Conservation (phyloP, 257 asterid species). For the Penstemon newberryi region DNA sequence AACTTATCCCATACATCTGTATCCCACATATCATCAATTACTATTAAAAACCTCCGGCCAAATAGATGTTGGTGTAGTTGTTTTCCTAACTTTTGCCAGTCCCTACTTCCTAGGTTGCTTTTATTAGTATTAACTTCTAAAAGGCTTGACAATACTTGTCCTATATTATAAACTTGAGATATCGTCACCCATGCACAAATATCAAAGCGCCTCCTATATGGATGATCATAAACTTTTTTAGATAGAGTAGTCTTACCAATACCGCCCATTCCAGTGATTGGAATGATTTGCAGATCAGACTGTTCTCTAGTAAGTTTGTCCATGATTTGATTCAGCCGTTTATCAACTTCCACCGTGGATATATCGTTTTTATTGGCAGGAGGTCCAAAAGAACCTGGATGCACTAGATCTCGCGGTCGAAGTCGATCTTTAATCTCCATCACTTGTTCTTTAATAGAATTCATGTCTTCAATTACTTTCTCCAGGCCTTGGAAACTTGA, state of each 20-base stretch:
- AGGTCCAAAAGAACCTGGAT: not conserved
- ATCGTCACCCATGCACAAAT: slow-evolving; percentile 25
- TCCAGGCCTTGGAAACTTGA: not conserved
- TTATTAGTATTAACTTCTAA: not conserved
- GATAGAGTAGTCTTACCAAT: slow-evolving; percentile 40
- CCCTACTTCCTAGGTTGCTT: too few species aligned
- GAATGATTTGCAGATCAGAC: not conserved
- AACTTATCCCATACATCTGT: slow-evolving; percentile 3
- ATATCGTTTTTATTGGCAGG: not conserved
- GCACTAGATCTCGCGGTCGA: not conserved
- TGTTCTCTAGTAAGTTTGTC: not conserved
- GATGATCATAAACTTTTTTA: slow-evolving; percentile 7
- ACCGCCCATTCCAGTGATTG: slow-evolving; percentile 31
- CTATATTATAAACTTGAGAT: slow-evolving; percentile 15
- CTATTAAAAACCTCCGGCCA: slow-evolving; percentile 13
- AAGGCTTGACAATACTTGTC: not conserved
- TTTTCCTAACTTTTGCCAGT: not conserved
- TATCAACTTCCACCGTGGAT: not conserved
- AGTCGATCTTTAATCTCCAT: not conserved
- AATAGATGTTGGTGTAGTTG: slow-evolving; percentile 1
- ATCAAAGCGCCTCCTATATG: not conserved
- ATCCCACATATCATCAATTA: slow-evolving; percentile 18
- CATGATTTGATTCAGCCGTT: not conserved
- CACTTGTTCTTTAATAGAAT: not conserved
- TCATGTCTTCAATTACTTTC: not conserved